Evolutionary conservation across 2,329 filamentous ascomycete species (phyloP).

Genomic region (Fusarium sp.): DNA sequence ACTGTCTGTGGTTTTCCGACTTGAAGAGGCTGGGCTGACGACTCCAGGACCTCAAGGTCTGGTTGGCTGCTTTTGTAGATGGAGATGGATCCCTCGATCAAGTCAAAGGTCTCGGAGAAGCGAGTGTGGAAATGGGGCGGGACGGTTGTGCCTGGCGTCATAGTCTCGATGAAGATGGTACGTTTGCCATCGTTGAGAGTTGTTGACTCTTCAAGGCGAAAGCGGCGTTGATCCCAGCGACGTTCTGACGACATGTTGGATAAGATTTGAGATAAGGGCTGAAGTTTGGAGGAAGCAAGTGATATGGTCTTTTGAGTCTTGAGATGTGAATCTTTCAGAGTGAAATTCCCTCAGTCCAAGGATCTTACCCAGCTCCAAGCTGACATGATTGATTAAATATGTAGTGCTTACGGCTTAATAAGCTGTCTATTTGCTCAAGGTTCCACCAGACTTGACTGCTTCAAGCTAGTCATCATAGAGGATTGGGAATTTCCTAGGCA

Average conservation of each 20-base stretch:
- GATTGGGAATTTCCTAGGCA: too few species aligned
- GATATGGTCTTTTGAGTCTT: too few species aligned
- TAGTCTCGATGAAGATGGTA: slow-evolving; percentile 9
- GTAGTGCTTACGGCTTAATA: too few species aligned
- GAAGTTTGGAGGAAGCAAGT: neutral
- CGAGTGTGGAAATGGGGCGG: slow-evolving; percentile 4
- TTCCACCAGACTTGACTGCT: too few species aligned
- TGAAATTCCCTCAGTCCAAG: too few species aligned
- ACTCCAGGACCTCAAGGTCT: neutral
- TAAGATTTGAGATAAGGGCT: neutral
- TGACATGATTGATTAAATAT: too few species aligned
- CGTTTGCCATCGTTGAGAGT: slow-evolving; percentile 11
- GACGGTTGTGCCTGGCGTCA: slow-evolving; percentile 7
- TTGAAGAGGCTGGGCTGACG: neutral
- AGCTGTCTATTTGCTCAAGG: too few species aligned
- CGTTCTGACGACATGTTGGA: slow-evolving; percentile 10
- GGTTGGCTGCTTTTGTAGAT: neutral
- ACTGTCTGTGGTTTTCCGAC: neutral
- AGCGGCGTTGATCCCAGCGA: slow-evolving; percentile 16
- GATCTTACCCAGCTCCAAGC: too few species aligned
- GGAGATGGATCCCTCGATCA: neutral
- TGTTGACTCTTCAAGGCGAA: slow-evolving; percentile 6
- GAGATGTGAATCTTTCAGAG: too few species aligned
- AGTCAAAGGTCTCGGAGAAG: neutral
- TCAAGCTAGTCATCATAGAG: too few species aligned